These are phyloP conservation scores for Cantharellus cinnabarinus DNA, from an alignment of 768 basidiomycete species.

Conservation along the genomic window DNA sequence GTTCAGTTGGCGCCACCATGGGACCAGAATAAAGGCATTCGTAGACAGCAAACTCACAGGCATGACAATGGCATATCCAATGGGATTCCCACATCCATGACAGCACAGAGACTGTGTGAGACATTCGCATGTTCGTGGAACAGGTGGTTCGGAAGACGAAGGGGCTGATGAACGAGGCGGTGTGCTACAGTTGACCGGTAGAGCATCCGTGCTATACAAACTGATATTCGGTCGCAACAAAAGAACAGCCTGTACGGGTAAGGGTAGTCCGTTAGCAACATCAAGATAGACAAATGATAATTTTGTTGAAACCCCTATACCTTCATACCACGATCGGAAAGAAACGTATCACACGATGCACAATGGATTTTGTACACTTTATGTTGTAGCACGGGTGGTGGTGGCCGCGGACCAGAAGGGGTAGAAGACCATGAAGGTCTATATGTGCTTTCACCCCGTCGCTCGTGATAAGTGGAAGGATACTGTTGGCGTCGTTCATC, in stretches of 20 bases:
- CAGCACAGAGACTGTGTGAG: neutral
- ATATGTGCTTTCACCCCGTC: too few species aligned
- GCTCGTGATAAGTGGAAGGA: too few species aligned
- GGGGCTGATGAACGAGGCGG: neutral
- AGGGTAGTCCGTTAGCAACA: neutral
- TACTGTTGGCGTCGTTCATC: too few species aligned
- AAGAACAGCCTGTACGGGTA: neutral
- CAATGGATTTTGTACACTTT: neutral
- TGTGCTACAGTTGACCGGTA: neutral
- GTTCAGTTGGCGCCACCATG: neutral
- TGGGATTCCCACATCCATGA: neutral
- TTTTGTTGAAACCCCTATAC: neutral
- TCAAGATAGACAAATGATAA: neutral
- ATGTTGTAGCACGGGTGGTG: neutral
- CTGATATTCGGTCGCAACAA: neutral
- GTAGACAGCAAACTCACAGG: neutral
- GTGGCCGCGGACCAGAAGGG: too few species aligned
- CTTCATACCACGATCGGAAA: neutral
- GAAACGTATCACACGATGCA: neutral
- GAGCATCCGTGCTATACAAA: neutral
- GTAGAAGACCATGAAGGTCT: too few species aligned
- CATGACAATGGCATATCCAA: neutral
- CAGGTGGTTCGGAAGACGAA: neutral
- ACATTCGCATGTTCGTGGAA: neutral
- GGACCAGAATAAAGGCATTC: neutral